Evolutionary conservation across 2,329 filamentous ascomycete genomes (phyloP), one percentile per base, ranked within the genome.

Genomic region (Diaporthe citrichinensis): DNA sequence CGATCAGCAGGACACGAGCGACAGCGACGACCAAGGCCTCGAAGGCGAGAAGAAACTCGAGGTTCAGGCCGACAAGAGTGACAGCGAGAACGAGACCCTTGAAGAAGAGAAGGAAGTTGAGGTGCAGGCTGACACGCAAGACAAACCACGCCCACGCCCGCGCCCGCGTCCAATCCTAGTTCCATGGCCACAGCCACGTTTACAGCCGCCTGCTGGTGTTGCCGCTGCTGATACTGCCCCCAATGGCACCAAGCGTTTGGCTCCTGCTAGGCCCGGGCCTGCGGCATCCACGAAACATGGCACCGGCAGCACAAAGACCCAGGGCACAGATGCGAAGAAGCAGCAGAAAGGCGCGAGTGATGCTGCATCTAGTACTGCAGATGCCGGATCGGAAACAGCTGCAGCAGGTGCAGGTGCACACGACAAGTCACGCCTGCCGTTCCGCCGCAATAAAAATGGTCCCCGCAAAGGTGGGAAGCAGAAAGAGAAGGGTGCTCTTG

Each of bases 381-480:
- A 41, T 31, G 49, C n/a, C 15, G 51, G 25, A n/a, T 39, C 69
- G 55, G 69, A 72, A 31, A 61, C 69, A 23, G 7, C 15, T 61
- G 69, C 55, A 15, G 31, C 23, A 61, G 69, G 61, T 61, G 69
- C 23, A 44, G 57, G 12, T n/a, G 71, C 59, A 51, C 15, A 44
- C 49, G n/a, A 71, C 17, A 39, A 25, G 39, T 55, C 58, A 62
- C n/a, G 58, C 34, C 17, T 73, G 46, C 71, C 58, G 44, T 73
- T 44, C 57, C 58, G 58, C 31, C 41, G 28, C 41, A 55, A 58
- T 55, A 23, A 61, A 25, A 25, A 57, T n/a, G 65, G 34, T 6
- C 55, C 55, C 67, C 62, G 73, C 65, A 71, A 71, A n/a, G 39
- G 55, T 51, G 53, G 62, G 25, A 74, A 74, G 39, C 51, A 53